Evolutionary conservation across 148 eudicot species (phyloP).

Genomic region (Cornus florida): DNA sequence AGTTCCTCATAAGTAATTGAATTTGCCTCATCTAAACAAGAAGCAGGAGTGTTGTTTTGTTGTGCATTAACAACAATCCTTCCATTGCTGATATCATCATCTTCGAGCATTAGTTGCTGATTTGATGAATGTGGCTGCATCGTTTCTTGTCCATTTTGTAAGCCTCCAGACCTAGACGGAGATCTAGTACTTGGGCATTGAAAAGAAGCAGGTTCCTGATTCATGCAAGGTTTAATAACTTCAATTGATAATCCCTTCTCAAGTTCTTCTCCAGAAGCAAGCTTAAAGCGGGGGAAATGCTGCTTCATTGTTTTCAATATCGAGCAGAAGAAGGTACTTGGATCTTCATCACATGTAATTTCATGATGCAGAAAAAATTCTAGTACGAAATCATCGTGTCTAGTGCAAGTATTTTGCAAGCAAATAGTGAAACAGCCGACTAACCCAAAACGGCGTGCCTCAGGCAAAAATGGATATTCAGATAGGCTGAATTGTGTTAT

Average conservation of each 20-base stretch:
- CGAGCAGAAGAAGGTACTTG: background rate
- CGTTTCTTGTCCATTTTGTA: background rate
- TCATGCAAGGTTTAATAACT: background rate
- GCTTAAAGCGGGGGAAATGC: slow-evolving; percentile 9
- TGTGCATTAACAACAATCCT: background rate
- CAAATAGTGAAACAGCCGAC: slow-evolving; percentile 19
- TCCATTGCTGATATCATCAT: background rate
- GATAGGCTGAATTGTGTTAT: slow-evolving; percentile 12
- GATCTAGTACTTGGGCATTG: no score
- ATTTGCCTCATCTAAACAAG: no score
- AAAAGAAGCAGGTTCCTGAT: background rate
- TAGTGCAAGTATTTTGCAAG: slow-evolving; percentile 16
- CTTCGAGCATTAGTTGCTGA: background rate
- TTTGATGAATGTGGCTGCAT: background rate
- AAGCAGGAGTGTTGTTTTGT: no score
- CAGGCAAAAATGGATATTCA: slow-evolving; percentile 28
- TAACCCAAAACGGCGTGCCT: slow-evolving; percentile 20
- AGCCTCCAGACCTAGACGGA: background rate
- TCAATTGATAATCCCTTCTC: background rate
- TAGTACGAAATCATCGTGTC: slow-evolving; percentile 13
- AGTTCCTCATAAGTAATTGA: background rate
- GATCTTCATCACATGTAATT: background rate
- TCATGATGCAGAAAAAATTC: slow-evolving; percentile 22
- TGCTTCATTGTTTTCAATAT: slow-evolving; percentile 16
- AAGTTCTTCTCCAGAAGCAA: slow-evolving; percentile 17